Conservation (phyloP, 176 grass and related monocot genomes). For the Dendrocalamus sinicus region DNA sequence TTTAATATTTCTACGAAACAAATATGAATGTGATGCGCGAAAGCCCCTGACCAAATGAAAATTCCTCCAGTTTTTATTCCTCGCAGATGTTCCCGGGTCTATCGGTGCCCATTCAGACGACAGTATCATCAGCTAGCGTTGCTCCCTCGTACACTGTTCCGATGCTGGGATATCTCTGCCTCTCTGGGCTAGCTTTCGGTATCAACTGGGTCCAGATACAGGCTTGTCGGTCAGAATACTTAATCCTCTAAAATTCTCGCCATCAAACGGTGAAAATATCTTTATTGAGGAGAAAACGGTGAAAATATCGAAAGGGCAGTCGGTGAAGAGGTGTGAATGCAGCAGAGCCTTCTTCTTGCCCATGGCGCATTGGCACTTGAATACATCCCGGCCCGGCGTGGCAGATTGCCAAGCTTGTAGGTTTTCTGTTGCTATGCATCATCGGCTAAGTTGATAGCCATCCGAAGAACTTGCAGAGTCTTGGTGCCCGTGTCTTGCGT, state of each 20-base stretch:
- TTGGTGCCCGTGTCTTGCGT: neutral
- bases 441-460: neutral
- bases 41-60: neutral
- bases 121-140: neutral
- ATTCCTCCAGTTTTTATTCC: neutral
- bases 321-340: neutral
- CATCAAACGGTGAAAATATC: neutral
- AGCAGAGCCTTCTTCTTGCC: neutral
- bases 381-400: neutral
- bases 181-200: neutral
- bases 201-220: neutral
- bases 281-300: neutral
- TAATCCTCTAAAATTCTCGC: neutral
- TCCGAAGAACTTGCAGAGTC: neutral
- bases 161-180: neutral
- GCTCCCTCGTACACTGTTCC: conserved; percentile 7
- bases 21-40: neutral
- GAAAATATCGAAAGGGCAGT: neutral
- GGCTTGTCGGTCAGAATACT: neutral
- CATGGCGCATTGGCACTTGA: neutral
- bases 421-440: neutral
- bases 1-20: neutral
- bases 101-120: neutral
- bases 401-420: conserved; percentile 22
- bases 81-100: too few species aligned